phyloP scores from a whole-genome alignment of 75 land plant genomes.

The Ceratopteris richardii region DNA sequence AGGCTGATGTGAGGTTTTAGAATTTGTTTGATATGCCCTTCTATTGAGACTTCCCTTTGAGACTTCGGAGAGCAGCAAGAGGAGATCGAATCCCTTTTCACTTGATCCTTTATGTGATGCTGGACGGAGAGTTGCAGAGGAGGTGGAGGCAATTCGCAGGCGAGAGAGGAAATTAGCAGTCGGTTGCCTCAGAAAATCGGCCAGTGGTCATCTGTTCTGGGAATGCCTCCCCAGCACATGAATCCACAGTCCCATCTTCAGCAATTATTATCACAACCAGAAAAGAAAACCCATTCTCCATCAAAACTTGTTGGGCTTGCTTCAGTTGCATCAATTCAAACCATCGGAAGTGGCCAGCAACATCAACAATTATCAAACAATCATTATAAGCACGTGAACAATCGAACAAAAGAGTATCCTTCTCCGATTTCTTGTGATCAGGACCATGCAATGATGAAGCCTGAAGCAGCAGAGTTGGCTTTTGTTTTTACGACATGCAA shows the following conservation, averaged over 20 bases:
- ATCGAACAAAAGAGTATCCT: not conserved
- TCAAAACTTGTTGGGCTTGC: not conserved
- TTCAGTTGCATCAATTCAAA: conserved; percentile 5
- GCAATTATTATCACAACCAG: not conserved
- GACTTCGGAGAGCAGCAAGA: no score
- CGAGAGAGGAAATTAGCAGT: no score
- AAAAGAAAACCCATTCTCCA: conserved; percentile 20
- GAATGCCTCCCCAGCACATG: conserved; percentile 38
- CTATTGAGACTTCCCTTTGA: no score
- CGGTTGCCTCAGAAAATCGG: no score
- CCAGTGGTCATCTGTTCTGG: conserved; percentile 34
- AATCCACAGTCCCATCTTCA: conserved; percentile 34
- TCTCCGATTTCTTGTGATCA: no score
- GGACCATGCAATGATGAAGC: no score
- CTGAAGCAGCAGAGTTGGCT: conserved; percentile 75
- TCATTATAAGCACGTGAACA: not conserved
- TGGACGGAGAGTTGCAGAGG: no score
- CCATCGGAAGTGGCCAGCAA: conserved; percentile 4
- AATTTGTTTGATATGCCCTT: no score
- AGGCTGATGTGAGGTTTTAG: no score
- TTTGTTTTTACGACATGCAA: conserved; percentile 76
- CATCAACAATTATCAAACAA: conserved; percentile 1
- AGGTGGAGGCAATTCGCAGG: no score
- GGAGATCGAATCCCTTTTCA: no score
- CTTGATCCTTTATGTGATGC: no score